These are phyloP conservation scores for Physcia stellaris DNA, from an alignment of 495 filamentous ascomycete genomes.

Conservation along the genomic window DNA sequence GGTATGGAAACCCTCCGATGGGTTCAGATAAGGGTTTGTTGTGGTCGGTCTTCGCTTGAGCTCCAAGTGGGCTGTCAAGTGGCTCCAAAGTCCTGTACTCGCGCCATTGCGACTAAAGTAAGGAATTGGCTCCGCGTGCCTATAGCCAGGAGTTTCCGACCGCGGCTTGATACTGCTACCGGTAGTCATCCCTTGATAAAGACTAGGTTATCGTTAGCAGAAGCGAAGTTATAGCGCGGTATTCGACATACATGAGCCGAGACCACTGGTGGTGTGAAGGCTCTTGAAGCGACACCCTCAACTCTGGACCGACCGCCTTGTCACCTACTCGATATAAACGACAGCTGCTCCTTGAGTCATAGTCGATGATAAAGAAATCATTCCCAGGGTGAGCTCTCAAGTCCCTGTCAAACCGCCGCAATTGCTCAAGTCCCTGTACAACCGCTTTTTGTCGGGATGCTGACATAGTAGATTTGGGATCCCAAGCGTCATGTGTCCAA, in stretches of 20 bases:
- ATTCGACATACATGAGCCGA: conserved; percentile 8
- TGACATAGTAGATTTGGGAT: not conserved
- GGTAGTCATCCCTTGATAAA: conserved; percentile 16
- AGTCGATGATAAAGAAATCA: conserved; percentile 15
- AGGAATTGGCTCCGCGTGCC: conserved; percentile 9
- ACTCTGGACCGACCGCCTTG: conserved; percentile 11
- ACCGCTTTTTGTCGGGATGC: conserved; percentile 1
- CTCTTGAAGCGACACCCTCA: conserved; percentile 7
- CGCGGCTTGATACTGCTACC: conserved; percentile 9
- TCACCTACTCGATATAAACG: conserved; percentile 13
- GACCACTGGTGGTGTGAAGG: conserved; percentile 10
- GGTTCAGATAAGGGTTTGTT: conserved; percentile 7
- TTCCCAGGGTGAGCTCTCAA: conserved; percentile 9
- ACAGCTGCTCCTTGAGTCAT: conserved; percentile 9
- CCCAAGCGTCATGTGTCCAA: conserved; percentile 1
- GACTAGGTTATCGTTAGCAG: conserved; percentile 6
- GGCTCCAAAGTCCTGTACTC: conserved; percentile 13
- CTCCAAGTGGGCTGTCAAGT: conserved; percentile 12
- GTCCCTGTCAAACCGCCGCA: conserved; percentile 12
- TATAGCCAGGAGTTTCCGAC: conserved; percentile 1
- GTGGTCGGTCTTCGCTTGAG: conserved; percentile 10
- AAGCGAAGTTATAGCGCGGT: not conserved
- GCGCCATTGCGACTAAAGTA: conserved; percentile 12
- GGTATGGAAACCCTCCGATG: conserved; percentile 13
- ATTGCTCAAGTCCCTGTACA: conserved; percentile 7